Conservation (phyloP, 345 rosid genomes). For the Lepidium didymum region DNA sequence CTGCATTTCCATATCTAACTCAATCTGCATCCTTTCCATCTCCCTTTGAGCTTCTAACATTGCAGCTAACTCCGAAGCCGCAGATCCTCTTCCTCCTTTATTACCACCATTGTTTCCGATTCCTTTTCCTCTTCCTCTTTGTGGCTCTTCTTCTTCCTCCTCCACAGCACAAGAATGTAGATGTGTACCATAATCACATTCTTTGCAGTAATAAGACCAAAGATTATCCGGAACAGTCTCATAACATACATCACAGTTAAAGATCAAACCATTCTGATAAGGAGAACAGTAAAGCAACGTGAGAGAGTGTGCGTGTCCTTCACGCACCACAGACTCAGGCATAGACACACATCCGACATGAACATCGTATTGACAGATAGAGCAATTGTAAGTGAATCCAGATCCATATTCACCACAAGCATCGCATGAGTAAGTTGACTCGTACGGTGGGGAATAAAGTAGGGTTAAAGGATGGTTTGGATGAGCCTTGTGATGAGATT, state of each 20-base stretch:
- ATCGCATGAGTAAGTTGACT: not conserved
- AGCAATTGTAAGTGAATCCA: slow-evolving; percentile 18
- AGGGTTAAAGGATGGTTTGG: slow-evolving; percentile 21
- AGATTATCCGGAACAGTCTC: slow-evolving; percentile 13
- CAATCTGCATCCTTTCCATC: slow-evolving; percentile 27
- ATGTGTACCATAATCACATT: slow-evolving; percentile 27
- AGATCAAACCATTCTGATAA: slow-evolving; percentile 3
- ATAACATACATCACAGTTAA: slow-evolving; percentile 9
- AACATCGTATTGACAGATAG: slow-evolving; percentile 8
- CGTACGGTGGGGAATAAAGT: slow-evolving; percentile 15
- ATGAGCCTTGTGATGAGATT: slow-evolving; percentile 21
- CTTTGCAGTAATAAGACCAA: slow-evolving; percentile 24
- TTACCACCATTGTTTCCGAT: not conserved
- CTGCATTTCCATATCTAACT: slow-evolving; percentile 23
- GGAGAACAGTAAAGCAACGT: slow-evolving; percentile 17
- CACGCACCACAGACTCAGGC: slow-evolving; percentile 21
- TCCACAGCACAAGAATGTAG: slow-evolving; percentile 16
- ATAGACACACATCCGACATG: slow-evolving; percentile 21
- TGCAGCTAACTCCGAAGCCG: slow-evolving; percentile 19
- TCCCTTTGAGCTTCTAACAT: slow-evolving; percentile 29
- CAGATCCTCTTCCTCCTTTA: slow-evolving; percentile 16
- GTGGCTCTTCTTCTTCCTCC: not conserved
- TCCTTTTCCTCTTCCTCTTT: not conserved
- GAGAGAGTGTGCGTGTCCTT: slow-evolving; percentile 13
- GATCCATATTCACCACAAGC: slow-evolving; percentile 28